phyloP scores from a whole-genome alignment of 805 yeast species.

The Geotrichum ghanense region DNA sequence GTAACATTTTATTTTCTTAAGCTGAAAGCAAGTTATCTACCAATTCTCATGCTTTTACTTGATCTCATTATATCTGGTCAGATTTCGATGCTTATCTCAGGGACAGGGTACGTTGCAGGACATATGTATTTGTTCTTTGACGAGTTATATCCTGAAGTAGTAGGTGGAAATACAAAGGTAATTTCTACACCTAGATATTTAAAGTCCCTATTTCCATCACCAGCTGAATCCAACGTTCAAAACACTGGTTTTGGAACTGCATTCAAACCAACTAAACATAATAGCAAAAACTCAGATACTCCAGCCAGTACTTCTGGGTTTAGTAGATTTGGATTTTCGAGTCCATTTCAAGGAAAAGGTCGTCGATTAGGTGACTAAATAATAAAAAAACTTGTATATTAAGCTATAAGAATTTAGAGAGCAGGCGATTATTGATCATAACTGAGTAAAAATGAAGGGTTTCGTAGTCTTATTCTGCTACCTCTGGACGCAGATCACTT shows the following conservation, averaged over 20 bases:
- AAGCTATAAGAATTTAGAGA: background rate
- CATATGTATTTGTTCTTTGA: constrained; percentile 23
- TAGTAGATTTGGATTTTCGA: constrained; percentile 2
- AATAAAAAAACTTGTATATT: constrained; percentile 1
- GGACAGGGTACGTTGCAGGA: constrained; percentile 23
- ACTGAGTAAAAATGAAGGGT: background rate
- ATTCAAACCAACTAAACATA: background rate
- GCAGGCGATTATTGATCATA: no score
- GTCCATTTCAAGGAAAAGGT: constrained; percentile 7
- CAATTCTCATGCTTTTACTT: constrained; percentile 22
- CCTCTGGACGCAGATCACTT: constrained; percentile 82
- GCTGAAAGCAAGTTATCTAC: constrained; percentile 23
- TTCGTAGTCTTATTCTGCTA: constrained; percentile 24
- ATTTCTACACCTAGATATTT: constrained; percentile 8
- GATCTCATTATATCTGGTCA: constrained; percentile 21
- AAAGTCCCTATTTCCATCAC: background rate
- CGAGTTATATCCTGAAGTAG: constrained; percentile 19
- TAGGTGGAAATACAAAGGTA: constrained; percentile 16
- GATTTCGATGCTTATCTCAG: constrained; percentile 14
- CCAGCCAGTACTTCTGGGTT: background rate
- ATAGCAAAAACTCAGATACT: background rate
- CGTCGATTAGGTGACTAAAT: constrained; percentile 6
- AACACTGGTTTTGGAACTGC: constrained; percentile 1
- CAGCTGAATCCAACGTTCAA: background rate
- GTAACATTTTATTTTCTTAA: constrained; percentile 22